Evolutionary conservation across 768 basidiomycete species (phyloP).

Genomic region (Suillus americanus): DNA sequence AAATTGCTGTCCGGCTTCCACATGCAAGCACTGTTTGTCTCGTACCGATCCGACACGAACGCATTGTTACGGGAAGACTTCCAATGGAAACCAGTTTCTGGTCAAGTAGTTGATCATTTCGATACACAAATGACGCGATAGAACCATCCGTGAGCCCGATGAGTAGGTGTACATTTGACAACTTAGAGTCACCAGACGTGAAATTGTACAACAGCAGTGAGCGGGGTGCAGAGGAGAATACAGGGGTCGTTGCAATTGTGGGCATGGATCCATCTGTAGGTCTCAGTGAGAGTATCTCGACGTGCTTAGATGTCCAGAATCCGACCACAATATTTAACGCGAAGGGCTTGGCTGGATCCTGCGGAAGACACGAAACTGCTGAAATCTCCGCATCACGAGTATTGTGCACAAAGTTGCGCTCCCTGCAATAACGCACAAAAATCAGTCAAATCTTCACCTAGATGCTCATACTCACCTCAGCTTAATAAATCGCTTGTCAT

Average conservation of each 20-base stretch:
- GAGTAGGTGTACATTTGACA: constrained; percentile 49
- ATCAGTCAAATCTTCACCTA: background rate
- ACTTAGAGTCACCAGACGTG: constrained; percentile 38
- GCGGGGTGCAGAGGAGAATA: constrained; percentile 44
- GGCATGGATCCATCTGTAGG: constrained; percentile 13
- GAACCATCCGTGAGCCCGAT: constrained; percentile 78
- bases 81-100: constrained; percentile 67
- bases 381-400: constrained; percentile 55
- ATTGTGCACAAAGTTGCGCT: constrained; percentile 24
- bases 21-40: constrained; percentile 64
- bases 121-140: constrained; percentile 55
- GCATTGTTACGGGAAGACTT: constrained; percentile 60
- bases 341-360: constrained; percentile 46
- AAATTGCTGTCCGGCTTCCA: constrained; percentile 65
- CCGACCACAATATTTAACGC: constrained; percentile 58
- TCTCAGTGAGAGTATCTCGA: constrained; percentile 54
- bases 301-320: constrained; percentile 70
- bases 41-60: constrained; percentile 53
- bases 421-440: background rate
- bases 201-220: constrained; percentile 61
- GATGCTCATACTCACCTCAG: constrained; percentile 8
- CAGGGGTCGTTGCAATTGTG: constrained; percentile 24
- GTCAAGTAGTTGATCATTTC: constrained; percentile 40
- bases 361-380: constrained; percentile 62
- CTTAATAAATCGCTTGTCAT: constrained; percentile 37